Base-by-base conservation (phyloP, 768 basidiomycete genomes). In the Mycena venus region DNA sequence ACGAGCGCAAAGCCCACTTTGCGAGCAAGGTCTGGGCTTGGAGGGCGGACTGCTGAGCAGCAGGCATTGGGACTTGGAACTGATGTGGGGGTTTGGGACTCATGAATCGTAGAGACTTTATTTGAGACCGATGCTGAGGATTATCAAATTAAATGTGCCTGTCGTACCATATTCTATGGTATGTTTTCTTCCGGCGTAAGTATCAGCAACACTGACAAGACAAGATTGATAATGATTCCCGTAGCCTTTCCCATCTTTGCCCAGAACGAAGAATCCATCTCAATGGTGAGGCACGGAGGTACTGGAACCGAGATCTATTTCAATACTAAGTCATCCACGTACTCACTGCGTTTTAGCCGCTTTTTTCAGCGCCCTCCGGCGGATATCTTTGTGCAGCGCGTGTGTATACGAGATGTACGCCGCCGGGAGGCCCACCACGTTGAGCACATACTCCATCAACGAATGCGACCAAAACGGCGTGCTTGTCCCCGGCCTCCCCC, bases 381-480 rank as follows among this genome's bases (percentile, higher is more conserved):
- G 90, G 76, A 95, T 95, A 81, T 91, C 91, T 78, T 89, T 91
- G 84, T 97, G 95, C 72, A 95, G 85, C 40, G 82, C 80, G 79
- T 94, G 93, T 4, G 91, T 91, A 79, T 92, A 91, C 65, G 85
- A 81, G 66, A 94, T 90, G 78, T 90, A 89, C 70, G 89, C 63
- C 32, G 84, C 82, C 49, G 90, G 91, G 75, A 88, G 83, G 49
- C 90, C 91, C 36, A 93, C 69, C 38, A 88, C 49, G 6, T 70
- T 38, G 76, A 94, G 88, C n/a, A 83, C 78, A 74, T 91, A 96
- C 79, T 96, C 94, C 60, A 95, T 76, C 32, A 97, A 78, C 1
- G 95, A 92, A 82, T 99, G 97, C 27, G 93, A 90, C 95, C 96
- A 97, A 88, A 61, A 74, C n/a, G 73, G 73, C 36, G 73, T 74